Base-by-base conservation (phyloP, 169 alveolate species). In the Babesia ovata region DNA sequence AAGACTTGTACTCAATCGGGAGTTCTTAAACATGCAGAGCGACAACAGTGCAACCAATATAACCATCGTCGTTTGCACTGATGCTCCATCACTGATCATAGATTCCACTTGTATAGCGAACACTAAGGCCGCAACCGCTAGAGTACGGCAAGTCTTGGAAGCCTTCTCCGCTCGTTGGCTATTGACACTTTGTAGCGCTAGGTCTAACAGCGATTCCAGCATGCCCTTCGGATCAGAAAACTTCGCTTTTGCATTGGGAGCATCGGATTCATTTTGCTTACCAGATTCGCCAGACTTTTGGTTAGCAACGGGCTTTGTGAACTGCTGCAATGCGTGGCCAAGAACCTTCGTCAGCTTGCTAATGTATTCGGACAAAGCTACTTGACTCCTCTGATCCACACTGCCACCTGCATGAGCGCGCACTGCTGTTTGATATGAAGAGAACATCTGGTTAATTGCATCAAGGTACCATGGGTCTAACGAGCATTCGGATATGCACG, bases 1-100 rank as follows among this genome's bases (percentile, higher is more conserved):
- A 45, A 75, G 63, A 22, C 53, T 75, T 52, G 84, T 75, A 26
- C 84, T 56, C 0, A 75, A 0, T 28, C 42, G 24, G 0, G 77
- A 42, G 11, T 75, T 75, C 61, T 75, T 75, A 45, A 6, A 45
- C 59, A 62, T 36, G 33, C 45, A 26, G 16, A 33, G 49, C 0
- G 84, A 57, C 22, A 57, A 75, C 9, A 75, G 66, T 10, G 70
- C 66, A 6, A 59, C 42, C 49, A 57, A 52, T 17, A 75, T 28
- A 22, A 75, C 84, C 66, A 60, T 57, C 39, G 53, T 63, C 6
- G 70, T 67, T 67, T 67, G 70, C 2, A 54, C 45, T 0, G 67
- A 42, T 2, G 54, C 57, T 4, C 26, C 50, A n/a, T 79, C 84
- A 45, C 26, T 57, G 12, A 75, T 11, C 56, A 53, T 46, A 2